These are phyloP conservation scores for Alnus glutinosa DNA, from an alignment of 306 rosid species.

Conservation along the genomic window DNA sequence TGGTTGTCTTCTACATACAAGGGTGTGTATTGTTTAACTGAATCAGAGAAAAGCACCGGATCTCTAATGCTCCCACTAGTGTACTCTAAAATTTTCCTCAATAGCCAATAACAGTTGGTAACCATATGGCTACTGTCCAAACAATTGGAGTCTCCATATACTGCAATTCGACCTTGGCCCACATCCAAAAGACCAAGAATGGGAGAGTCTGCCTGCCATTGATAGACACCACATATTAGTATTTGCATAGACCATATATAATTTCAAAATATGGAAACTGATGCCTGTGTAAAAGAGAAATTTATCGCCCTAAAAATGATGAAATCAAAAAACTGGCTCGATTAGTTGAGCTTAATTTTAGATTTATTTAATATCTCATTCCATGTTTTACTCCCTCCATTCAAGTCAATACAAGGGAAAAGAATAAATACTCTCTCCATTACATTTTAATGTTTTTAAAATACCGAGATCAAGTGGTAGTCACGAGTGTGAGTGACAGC, in stretches of 20 bases:
- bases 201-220: constrained; percentile 88
- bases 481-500: background rate
- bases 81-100: constrained; percentile 79
- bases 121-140: constrained; percentile 98
- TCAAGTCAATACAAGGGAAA: background rate
- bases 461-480: background rate
- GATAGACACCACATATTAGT: constrained; percentile 14
- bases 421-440: background rate
- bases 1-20: constrained; percentile 66
- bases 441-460: too few species aligned
- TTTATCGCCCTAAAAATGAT: background rate
- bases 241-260: background rate
- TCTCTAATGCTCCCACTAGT: constrained; percentile 66
- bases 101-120: constrained; percentile 82
- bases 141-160: constrained; percentile 97
- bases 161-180: constrained; percentile 77
- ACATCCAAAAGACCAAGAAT: constrained; percentile 72
- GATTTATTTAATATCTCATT: background rate
- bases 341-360: background rate
- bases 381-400: background rate
- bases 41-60: constrained; percentile 75
- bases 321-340: background rate
- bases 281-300: background rate
- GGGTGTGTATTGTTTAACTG: constrained; percentile 53
- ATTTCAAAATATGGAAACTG: background rate